Evolutionary conservation across 192 early-diverging fungal species (phyloP), one percentile per base, ranked within the genome.

Genomic region (Coemansia interrupta): DNA sequence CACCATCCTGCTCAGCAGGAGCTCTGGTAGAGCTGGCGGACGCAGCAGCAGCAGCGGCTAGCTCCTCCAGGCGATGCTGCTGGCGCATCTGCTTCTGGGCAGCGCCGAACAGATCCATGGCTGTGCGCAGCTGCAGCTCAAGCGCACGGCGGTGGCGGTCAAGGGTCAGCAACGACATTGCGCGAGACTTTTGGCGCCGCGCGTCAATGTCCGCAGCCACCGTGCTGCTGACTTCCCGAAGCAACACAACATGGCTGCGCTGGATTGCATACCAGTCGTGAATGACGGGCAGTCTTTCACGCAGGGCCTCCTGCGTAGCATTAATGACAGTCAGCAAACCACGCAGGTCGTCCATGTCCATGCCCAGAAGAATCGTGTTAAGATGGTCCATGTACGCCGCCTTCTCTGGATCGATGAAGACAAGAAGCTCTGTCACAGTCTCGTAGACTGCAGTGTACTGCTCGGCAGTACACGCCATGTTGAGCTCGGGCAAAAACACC

Each of bases 391-490:
- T 72, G 14, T 90, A 82, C 36, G 87, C 86, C 22, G 87, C 89
- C 49, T 85, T 84, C 0, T 82, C 83, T 6, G 93, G 90, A 59
- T 93, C 93, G 19, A 84, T 85, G 57, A 92, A 95, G 15, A 93
- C 83, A 10, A 95, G 72, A 19, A 95, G 79, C 46, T 92, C 89
- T 0, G 78, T 83, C 19, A 91, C 86, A 14, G 90, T 84, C 61
- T 94, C 84, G 53, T 84, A 82, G 3, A 92, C 72, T 1, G 85
- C 73, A 29, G 81, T 78, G 69, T 88, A 94, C 78, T 93, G 91
- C 46, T 70, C 69, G 8, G 93, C 86, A 26, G 87, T 90, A 18
- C 85, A 88, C 7, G 84, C 86, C 18, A 93, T 74, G 17, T 75
- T 65, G 32, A 95, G 79, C 39, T 83, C 85, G 0, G 92, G 91